Evolutionary conservation across 2,329 filamentous ascomycete genomes (phyloP).

Genomic region (Simplicillium sp.): DNA sequence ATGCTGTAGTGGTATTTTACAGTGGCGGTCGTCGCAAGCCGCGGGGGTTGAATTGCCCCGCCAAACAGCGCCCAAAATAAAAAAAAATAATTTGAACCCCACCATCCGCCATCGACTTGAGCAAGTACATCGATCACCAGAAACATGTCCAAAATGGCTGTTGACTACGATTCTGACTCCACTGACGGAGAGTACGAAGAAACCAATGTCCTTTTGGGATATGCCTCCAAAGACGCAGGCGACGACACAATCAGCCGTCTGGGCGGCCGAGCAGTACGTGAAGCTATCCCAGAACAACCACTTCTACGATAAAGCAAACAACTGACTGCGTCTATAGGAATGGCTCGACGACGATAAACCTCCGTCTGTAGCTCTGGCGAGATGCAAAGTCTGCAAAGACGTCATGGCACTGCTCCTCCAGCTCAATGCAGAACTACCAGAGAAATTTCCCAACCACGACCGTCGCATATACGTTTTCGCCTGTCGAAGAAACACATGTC

Average conservation of each 20-base stretch:
- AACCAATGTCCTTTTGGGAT: slow-evolving; percentile 85
- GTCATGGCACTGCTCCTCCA: slow-evolving; percentile 81
- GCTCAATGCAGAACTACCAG: slow-evolving; percentile 81
- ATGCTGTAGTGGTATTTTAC: too few species aligned
- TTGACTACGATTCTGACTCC: slow-evolving; percentile 77
- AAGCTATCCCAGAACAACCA: not conserved
- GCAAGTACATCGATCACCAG: not conserved
- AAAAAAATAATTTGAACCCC: slow-evolving; percentile 31
- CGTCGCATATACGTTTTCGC: slow-evolving; percentile 79
- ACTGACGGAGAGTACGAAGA: slow-evolving; percentile 63
- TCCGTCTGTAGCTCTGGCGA: slow-evolving; percentile 67
- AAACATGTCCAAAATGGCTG: slow-evolving; percentile 42
- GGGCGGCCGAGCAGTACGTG: slow-evolving; percentile 73
- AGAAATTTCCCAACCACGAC: slow-evolving; percentile 78
- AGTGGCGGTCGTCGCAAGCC: slow-evolving; percentile 1
- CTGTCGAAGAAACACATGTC: slow-evolving; percentile 69
- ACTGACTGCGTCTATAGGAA: slow-evolving; percentile 42
- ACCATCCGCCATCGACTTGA: slow-evolving; percentile 15
- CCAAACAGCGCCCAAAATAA: slow-evolving; percentile 9
- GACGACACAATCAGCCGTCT: slow-evolving; percentile 82
- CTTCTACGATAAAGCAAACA: slow-evolving; percentile 6
- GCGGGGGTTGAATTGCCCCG: slow-evolving; percentile 13
- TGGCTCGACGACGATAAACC: slow-evolving; percentile 69
- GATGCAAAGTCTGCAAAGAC: slow-evolving; percentile 80
- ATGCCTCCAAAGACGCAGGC: slow-evolving; percentile 68